Percentiles rank a stretch among this genome's conserved stretches.
These are phyloP conservation scores for Didymella segeticola DNA, from an alignment of 2,329 filamentous ascomycete species.

Conservation along the genomic window DNA sequence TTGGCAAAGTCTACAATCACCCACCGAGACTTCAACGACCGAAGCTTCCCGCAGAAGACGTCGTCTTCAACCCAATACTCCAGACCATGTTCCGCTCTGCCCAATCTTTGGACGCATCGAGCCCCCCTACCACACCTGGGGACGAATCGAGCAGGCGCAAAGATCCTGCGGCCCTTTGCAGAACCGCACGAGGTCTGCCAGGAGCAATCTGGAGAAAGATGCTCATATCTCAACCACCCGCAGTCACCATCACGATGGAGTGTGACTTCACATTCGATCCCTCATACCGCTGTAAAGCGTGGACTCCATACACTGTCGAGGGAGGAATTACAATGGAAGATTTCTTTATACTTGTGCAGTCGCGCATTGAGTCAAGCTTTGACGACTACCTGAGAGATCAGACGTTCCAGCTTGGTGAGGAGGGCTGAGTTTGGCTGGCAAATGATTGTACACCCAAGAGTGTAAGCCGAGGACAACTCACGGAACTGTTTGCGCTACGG, in stretches of 20 bases:
- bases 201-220: constrained; percentile 17
- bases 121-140: not conserved
- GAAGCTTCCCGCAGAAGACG: not conserved
- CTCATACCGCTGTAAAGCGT: constrained; percentile 17
- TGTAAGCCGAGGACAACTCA: not conserved
- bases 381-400: constrained; percentile 13
- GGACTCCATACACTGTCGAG: constrained; percentile 18
- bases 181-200: constrained; percentile 7
- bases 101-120: constrained; percentile 2
- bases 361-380: constrained; percentile 14
- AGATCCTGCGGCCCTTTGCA: constrained; percentile 10
- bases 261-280: constrained; percentile 20
- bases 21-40: constrained; percentile 4
- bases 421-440: not conserved
- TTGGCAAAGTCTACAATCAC: constrained; percentile 4
- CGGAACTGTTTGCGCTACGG: not conserved
- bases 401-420: constrained; percentile 1
- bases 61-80: constrained; percentile 18
- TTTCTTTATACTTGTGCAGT: constrained; percentile 16
- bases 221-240: constrained; percentile 16
- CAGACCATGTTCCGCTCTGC: constrained; percentile 16
- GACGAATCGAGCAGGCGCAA: not conserved
- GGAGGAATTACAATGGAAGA: constrained; percentile 16
- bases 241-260: constrained; percentile 18
- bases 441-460: not conserved